phyloP scores from a whole-genome alignment of 768 basidiomycete species.

The Boletus tylopilopsis region DNA sequence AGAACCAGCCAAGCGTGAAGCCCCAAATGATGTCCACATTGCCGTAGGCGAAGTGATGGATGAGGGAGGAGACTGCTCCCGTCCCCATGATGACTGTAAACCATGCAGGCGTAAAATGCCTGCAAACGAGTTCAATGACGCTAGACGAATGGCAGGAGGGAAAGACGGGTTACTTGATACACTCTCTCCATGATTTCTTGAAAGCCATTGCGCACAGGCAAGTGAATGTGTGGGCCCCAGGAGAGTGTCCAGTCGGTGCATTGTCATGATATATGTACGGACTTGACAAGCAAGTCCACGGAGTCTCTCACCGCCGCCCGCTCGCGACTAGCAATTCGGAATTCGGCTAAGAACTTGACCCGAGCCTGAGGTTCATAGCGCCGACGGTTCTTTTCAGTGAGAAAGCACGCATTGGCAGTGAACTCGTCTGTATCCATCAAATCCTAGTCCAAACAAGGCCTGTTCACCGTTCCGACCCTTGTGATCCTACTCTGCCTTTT shows the following conservation, averaged over 20 bases:
- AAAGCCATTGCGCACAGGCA: conserved; percentile 6
- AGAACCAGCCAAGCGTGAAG: conserved; percentile 36
- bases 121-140: conserved; percentile 11
- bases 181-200: conserved; percentile 35
- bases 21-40: conserved; percentile 31
- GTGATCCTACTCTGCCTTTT: not conserved
- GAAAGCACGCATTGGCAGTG: too few species aligned
- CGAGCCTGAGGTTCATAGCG: too few species aligned
- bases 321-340: too few species aligned
- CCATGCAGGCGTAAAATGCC: conserved; percentile 48
- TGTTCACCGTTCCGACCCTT: too few species aligned
- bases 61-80: conserved; percentile 37
- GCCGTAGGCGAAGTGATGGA: conserved; percentile 43
- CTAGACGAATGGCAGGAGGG: not conserved
- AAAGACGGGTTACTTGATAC: conserved; percentile 28
- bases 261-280: not conserved
- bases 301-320: too few species aligned
- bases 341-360: too few species aligned
- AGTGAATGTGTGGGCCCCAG: not conserved
- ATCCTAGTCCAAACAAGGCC: too few species aligned
- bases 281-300: not conserved
- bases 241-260: not conserved
- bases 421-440: too few species aligned
- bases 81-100: conserved; percentile 48
- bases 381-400: too few species aligned